Percentiles rank a stretch among this genome's conserved stretches.
Evolutionary conservation across 1,284 basidiomycete species (phyloP).

Genomic region (Ceratobasidium sp.): DNA sequence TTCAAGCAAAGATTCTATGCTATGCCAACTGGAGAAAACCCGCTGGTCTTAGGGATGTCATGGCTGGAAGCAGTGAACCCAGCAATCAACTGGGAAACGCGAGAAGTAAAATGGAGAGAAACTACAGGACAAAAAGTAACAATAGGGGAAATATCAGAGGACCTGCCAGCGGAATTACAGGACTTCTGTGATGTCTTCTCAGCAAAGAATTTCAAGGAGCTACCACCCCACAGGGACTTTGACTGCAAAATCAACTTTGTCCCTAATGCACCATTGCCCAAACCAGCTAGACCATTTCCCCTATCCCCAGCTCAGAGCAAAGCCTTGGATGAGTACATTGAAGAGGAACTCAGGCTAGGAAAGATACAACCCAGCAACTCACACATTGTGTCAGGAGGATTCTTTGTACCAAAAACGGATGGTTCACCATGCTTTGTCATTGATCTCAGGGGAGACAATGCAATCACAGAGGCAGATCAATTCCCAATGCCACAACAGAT

Average conservation of each 20-base stretch:
- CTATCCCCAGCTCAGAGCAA: too few species aligned
- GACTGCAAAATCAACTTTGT: too few species aligned
- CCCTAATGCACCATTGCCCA: neutral
- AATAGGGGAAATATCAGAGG: too few species aligned
- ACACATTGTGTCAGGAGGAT: neutral
- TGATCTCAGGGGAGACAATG: slow-evolving; percentile 8
- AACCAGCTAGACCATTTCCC: too few species aligned
- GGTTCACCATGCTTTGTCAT: neutral
- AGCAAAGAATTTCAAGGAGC: too few species aligned
- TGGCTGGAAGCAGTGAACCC: slow-evolving; percentile 20
- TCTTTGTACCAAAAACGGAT: slow-evolving; percentile 16
- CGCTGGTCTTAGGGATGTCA: slow-evolving; percentile 1
- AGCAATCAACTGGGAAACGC: neutral
- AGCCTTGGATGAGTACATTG: slow-evolving; percentile 7
- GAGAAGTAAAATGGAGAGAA: too few species aligned
- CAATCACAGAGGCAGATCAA: slow-evolving; percentile 1
- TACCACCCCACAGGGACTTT: slow-evolving; percentile 2
- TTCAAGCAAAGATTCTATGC: neutral
- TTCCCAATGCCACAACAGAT: slow-evolving; percentile 16
- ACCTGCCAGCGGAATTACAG: too few species aligned
- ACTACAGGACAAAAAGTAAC: too few species aligned
- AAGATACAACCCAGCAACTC: slow-evolving; percentile 5
- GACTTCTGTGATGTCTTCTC: too few species aligned
- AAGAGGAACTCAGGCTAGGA: slow-evolving; percentile 3
- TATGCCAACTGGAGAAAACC: neutral